Evolutionary conservation across 2,329 filamentous ascomycete genomes (phyloP), one percentile per base, ranked within the genome.

Genomic region (Helminthosporium solani): DNA sequence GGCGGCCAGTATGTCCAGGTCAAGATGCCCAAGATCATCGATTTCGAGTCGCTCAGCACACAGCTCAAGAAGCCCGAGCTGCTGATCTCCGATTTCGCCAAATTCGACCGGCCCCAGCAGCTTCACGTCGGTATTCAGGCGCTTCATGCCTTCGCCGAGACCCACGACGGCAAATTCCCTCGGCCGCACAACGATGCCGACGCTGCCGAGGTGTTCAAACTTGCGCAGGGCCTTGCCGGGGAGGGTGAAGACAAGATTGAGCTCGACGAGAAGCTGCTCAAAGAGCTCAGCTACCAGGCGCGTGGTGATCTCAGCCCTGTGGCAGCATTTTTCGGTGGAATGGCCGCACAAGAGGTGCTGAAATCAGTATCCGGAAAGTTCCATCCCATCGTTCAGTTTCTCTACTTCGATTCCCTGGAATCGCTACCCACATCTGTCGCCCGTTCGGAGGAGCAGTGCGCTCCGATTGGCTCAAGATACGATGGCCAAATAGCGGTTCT

Each of bases 311-410:
- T 99, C 36, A 91, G 83, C 66, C 88, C 94, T 2, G 89, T 99
- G 81, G 90, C 91, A 19, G 92, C 94, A 15, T 88, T 96, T 73
- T 97, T 96, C 64, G 94, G 94, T 70, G 94, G 94, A 59, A 82
- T 96, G 58, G 82, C 89, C 20, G 94, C 94, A 1, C 94, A 99
- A 69, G 94, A 99, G 71, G 86, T 96, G 18, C 80, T 99, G 50
- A 99, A 99, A 74, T 90, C 92, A 15, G 89, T 99, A 6, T 99
- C 94, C 42, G 94, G 94, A 58, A 99, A 99, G 73, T 99, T 99
- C 75, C 84, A 90, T 61, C 94, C 94, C n/a, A 85, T 97, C 56
- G 81, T 87, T 58, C 94, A 99, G 70, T 97, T 88, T 84, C 80
- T 99, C 68, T 97, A 99, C 77, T 95, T 96, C 61, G 94, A 99